Evolutionary conservation across 129 eudicot species (phyloP).

Genomic region (Helianthus tuberosus): DNA sequence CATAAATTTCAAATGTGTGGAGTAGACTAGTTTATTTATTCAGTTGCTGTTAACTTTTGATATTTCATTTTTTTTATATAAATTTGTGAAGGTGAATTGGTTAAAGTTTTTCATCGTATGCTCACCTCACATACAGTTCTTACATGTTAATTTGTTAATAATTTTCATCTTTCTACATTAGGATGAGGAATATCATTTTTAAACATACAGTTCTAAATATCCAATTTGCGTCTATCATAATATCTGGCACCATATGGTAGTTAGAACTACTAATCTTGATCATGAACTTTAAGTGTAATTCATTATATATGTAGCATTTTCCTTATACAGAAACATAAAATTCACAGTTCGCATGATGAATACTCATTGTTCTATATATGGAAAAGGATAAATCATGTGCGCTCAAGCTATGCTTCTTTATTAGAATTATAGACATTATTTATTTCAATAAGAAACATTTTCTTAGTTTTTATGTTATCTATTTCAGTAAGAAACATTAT

Average conservation of each 20-base stretch:
- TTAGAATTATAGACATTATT: constrained; percentile 7
- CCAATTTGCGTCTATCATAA: not conserved
- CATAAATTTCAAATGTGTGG: too few species aligned
- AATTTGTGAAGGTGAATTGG: not conserved
- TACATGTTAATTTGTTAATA: not conserved
- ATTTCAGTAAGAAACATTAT: too few species aligned
- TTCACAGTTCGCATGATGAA: not conserved
- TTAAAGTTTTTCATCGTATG: not conserved
- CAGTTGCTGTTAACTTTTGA: not conserved
- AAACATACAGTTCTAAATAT: not conserved
- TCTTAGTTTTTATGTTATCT: too few species aligned
- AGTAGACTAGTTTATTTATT: not conserved
- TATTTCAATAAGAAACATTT: too few species aligned
- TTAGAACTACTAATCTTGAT: not conserved
- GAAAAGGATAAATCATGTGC: not conserved
- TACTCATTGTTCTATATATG: not conserved
- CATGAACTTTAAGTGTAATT: not conserved
- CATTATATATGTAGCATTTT: too few species aligned
- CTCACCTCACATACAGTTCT: not conserved
- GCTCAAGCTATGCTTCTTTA: not conserved
- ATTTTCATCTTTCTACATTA: not conserved
- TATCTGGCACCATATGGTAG: not conserved
- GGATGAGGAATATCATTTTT: not conserved
- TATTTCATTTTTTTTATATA: not conserved
- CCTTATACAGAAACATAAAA: not conserved